phyloP scores from a whole-genome alignment of 805 yeast species.

The Yarrowia porcina region DNA sequence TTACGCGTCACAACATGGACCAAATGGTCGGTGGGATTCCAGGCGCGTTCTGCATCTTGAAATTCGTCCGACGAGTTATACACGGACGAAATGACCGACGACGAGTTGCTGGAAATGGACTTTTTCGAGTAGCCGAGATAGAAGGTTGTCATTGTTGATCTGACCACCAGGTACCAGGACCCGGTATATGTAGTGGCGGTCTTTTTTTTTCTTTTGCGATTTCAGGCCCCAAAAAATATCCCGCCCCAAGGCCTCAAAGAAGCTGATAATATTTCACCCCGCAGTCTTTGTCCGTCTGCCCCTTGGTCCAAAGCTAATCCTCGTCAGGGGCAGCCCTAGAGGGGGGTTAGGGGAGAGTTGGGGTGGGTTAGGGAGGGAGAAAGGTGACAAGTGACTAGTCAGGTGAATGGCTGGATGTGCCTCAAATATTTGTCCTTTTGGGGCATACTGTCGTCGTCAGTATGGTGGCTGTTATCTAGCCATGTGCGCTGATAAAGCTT shows the following conservation, averaged over 20 bases:
- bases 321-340: conserved; percentile 3
- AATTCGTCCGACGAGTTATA: conserved; percentile 20
- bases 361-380: neutral
- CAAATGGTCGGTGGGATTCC: neutral
- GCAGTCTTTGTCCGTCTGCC: conserved; percentile 19
- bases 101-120: neutral
- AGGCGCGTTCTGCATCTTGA: conserved; percentile 13
- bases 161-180: too few relatives aligned
- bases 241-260: neutral
- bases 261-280: conserved; percentile 2
- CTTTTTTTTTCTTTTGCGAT: neutral
- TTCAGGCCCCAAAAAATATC: neutral
- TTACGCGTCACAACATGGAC: neutral
- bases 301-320: conserved; percentile 1
- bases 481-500: neutral
- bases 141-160: neutral
- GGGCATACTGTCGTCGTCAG: too few relatives aligned
- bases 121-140: conserved; percentile 15
- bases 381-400: neutral
- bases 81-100: conserved; percentile 4
- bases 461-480: neutral
- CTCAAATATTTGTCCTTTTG: too few relatives aligned
- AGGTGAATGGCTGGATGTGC: too few relatives aligned
- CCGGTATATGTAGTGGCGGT: neutral
- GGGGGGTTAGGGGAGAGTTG: neutral